Evolutionary conservation across 2,329 filamentous ascomycete genomes (phyloP).

Genomic region (Fusarium illudens): DNA sequence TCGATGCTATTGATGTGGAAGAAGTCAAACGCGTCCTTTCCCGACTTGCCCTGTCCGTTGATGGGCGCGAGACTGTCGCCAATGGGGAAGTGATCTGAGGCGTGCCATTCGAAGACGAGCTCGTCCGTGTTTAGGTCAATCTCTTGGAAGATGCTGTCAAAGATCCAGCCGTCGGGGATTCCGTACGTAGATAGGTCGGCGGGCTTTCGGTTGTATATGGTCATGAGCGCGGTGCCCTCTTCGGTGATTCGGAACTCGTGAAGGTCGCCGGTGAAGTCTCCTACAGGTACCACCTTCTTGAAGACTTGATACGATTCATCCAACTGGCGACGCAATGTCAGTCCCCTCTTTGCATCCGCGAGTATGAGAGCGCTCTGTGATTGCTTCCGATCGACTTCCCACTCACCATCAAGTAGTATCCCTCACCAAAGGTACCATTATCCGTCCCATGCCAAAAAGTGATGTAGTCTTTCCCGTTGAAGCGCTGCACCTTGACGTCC

Average conservation of each 20-base stretch:
- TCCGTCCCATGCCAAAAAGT: conserved; percentile 51
- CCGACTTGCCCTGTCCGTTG: conserved; percentile 37
- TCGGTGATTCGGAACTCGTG: conserved; percentile 54
- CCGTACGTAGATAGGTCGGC: conserved; percentile 40
- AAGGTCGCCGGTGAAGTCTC: conserved; percentile 37
- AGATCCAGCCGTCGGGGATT: conserved; percentile 40
- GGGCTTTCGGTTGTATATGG: conserved; percentile 46
- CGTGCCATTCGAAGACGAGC: conserved; percentile 58
- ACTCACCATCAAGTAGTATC: conserved; percentile 56
- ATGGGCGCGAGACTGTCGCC: conserved; percentile 20
- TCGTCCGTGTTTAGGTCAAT: conserved; percentile 59
- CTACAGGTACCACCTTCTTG: conserved; percentile 37
- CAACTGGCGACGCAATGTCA: conserved; percentile 34
- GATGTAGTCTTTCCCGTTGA: conserved; percentile 25
- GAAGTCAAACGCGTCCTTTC: conserved; percentile 57
- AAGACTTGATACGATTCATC: conserved; percentile 43
- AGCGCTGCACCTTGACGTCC: conserved; percentile 36
- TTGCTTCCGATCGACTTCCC: neutral
- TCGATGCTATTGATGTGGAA: conserved; percentile 67
- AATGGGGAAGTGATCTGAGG: conserved; percentile 43
- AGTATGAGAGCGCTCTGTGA: no score
- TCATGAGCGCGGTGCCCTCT: conserved; percentile 51
- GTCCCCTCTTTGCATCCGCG: neutral
- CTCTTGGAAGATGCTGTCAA: conserved; percentile 53
- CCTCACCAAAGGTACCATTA: conserved; percentile 56